A percentile compares a stretch with the other conserved stretches of the same genome.
Conservation (phyloP, 1,139 yeast genomes). For the Taphrina deformans region DNA sequence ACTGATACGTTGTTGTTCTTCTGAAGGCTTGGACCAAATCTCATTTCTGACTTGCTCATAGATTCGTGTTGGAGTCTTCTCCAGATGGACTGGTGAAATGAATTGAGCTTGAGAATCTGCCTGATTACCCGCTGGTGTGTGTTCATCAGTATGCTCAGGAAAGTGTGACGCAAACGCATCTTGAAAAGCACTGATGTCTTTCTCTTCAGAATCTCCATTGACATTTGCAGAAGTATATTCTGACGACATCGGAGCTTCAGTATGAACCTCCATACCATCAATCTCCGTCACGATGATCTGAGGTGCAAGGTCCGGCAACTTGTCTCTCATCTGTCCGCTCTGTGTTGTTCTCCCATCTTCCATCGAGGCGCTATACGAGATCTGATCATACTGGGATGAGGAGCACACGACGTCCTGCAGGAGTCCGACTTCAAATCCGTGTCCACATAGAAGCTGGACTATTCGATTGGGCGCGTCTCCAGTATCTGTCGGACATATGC, state of each 20-base stretch:
- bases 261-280: constrained; percentile 28
- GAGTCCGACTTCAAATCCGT: neutral
- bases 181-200: neutral
- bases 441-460: constrained; percentile 1
- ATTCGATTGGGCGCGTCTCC: constrained; percentile 2
- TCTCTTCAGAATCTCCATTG: neutral
- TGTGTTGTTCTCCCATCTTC: neutral
- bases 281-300: constrained; percentile 17
- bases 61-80: constrained; percentile 4
- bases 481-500: neutral
- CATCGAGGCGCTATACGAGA: neutral
- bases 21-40: constrained; percentile 13
- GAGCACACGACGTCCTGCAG: neutral
- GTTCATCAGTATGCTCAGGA: neutral
- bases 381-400: constrained; percentile 2
- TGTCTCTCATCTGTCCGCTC: neutral
- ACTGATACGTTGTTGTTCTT: constrained; percentile 9
- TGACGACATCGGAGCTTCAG: constrained; percentile 11
- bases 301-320: neutral
- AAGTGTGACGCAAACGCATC: neutral
- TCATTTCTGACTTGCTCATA: neutral
- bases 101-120: constrained; percentile 7
- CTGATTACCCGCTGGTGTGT: neutral
- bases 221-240: neutral
- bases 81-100: constrained; percentile 19